Percentiles rank a stretch among this genome's conserved stretches.
Evolutionary conservation across 75 land plant genomes (phyloP).

Genomic region (Selaginella tamariscina): DNA sequence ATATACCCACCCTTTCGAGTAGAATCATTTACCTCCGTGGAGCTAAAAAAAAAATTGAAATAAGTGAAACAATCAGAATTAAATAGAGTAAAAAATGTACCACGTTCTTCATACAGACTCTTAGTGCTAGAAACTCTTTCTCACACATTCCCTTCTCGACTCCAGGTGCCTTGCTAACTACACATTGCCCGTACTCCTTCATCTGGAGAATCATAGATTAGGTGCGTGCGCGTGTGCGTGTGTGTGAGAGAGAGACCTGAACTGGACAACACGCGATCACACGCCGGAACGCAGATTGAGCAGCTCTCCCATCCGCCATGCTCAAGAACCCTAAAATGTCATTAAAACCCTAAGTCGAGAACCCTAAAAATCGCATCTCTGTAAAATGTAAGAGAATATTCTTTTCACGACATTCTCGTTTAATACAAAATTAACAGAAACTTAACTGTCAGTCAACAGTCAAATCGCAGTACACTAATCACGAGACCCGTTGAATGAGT

Average conservation of each 20-base stretch:
- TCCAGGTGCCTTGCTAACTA: slow-evolving; percentile 61
- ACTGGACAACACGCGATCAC: background rate
- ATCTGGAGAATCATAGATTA: slow-evolving; percentile 31
- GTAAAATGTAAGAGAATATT: too few relatives aligned
- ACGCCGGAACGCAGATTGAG: background rate
- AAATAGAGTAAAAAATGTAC: slow-evolving; percentile 23
- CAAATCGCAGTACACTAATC: too few relatives aligned
- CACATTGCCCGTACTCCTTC: slow-evolving; percentile 73
- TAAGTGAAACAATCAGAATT: background rate
- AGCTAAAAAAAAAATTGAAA: background rate
- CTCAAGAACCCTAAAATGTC: background rate
- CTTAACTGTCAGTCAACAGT: too few relatives aligned
- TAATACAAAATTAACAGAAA: too few relatives aligned
- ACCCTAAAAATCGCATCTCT: too few relatives aligned
- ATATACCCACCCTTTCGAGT: background rate
- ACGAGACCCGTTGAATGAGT: too few relatives aligned
- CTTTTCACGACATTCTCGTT: too few relatives aligned
- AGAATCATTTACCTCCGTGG: background rate
- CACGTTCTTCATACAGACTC: slow-evolving; percentile 62
- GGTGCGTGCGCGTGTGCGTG: too few relatives aligned
- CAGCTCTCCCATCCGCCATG: background rate
- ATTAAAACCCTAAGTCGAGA: too few relatives aligned
- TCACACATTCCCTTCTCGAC: slow-evolving; percentile 81
- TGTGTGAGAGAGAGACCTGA: too few relatives aligned
- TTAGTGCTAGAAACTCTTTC: slow-evolving; percentile 66